Conservation (phyloP, 2,329 filamentous ascomycete species). For the Leptographium radiaticola region DNA sequence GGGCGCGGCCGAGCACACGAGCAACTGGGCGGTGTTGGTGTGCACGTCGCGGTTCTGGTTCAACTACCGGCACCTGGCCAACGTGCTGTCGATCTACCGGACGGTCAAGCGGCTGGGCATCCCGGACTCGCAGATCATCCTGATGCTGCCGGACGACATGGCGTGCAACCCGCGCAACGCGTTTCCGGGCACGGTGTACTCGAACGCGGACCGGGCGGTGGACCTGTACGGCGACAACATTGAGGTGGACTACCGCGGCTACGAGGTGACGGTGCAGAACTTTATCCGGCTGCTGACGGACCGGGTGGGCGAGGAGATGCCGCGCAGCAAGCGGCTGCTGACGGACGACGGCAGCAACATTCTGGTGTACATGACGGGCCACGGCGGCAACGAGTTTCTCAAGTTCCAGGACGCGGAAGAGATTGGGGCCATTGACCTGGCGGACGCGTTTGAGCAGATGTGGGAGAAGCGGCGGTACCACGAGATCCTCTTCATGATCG, state of each 20-base stretch:
- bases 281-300: conserved; percentile 94
- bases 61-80: conserved; percentile 97
- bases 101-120: conserved; percentile 97
- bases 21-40: conserved; percentile 98
- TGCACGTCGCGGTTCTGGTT: conserved; percentile 99
- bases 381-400: conserved; percentile 93
- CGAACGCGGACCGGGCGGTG: conserved; percentile 88
- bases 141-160: conserved; percentile 99
- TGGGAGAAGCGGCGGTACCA: conserved; percentile 99
- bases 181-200: conserved; percentile 96
- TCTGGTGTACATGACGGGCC: conserved; percentile 97
- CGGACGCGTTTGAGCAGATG: conserved; percentile 98
- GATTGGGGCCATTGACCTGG: conserved; percentile 89
- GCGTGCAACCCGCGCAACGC: conserved; percentile 97
- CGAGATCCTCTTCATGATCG: conserved; percentile 98
- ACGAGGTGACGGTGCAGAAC: conserved; percentile 97
- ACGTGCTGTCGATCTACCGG: conserved; percentile 92
- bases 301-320: conserved; percentile 86
- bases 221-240: conserved; percentile 98
- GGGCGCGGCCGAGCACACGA: conserved; percentile 64
- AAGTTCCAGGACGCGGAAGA: conserved; percentile 99
- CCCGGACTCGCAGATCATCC: conserved; percentile 95
- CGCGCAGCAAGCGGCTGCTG: conserved; percentile 80
- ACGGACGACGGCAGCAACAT: conserved; percentile 96
- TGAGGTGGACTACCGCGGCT: conserved; percentile 94